Evolutionary conservation across 768 basidiomycete genomes (phyloP).

Genomic region (Rhodosporidiobolus odoratus): DNA sequence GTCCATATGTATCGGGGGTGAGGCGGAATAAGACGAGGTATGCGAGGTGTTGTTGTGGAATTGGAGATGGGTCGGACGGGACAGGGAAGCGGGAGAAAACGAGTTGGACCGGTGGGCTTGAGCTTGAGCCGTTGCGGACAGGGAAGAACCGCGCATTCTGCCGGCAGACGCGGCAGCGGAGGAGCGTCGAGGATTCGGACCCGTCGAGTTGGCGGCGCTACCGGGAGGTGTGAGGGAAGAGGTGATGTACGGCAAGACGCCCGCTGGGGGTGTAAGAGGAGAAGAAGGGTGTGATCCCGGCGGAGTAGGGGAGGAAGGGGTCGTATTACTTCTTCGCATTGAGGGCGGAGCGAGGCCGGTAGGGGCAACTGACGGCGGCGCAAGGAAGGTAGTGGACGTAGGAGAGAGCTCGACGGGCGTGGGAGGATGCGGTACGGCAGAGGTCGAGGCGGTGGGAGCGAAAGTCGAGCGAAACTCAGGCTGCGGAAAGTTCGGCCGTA

Average conservation of each 20-base stretch:
- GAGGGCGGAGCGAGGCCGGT: neutral
- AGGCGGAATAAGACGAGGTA: neutral
- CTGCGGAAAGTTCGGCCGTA: too few species aligned
- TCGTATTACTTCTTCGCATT: slow-evolving; percentile 14
- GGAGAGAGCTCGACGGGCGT: neutral
- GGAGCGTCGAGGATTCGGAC: neutral
- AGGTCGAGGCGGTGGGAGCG: neutral
- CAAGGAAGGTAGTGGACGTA: neutral
- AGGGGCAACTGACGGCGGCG: neutral
- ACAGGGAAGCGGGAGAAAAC: neutral
- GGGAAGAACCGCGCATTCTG: neutral
- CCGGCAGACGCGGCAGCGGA: neutral
- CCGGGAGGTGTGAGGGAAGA: neutral
- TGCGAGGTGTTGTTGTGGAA: neutral
- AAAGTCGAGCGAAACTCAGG: neutral
- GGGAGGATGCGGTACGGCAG: neutral
- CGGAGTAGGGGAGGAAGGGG: neutral
- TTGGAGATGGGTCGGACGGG: neutral
- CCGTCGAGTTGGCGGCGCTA: too few species aligned
- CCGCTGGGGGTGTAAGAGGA: neutral
- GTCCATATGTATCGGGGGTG: slow-evolving; percentile 49
- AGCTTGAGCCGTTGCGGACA: neutral
- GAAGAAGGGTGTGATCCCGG: neutral
- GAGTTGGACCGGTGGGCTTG: neutral
- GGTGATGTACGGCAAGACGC: neutral